A percentile compares a stretch with the other conserved stretches of the same genome.
phyloP scores from a whole-genome alignment of 805 yeast genomes.

The Kodamaea jinghongensis region DNA sequence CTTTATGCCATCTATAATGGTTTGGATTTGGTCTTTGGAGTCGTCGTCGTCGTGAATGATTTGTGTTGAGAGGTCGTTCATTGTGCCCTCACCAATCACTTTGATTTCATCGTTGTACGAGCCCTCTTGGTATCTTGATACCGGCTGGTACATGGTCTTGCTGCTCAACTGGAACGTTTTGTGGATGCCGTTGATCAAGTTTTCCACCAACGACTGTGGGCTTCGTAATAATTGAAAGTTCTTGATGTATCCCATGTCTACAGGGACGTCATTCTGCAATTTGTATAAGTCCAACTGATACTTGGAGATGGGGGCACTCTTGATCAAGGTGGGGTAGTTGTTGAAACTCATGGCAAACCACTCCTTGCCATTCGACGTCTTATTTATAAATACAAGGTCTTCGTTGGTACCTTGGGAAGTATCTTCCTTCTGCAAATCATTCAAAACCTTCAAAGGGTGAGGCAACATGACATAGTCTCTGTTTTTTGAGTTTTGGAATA shows the following conservation, averaged over 20 bases:
- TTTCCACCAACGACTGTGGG: constrained; percentile 22
- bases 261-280: constrained; percentile 17
- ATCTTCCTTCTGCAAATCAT: constrained; percentile 26
- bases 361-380: constrained; percentile 56
- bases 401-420: constrained; percentile 15
- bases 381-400: constrained; percentile 60
- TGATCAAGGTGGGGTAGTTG: constrained; percentile 77
- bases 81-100: constrained; percentile 25
- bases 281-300: constrained; percentile 46
- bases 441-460: constrained; percentile 57
- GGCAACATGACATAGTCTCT: constrained; percentile 54
- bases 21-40: constrained; percentile 18
- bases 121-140: constrained; percentile 22
- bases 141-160: constrained; percentile 36
- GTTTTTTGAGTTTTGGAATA: constrained; percentile 37
- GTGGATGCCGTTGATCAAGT: constrained; percentile 36
- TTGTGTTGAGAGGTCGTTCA: constrained; percentile 1
- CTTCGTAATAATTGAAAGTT: constrained; percentile 17
- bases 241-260: constrained; percentile 16
- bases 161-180: constrained; percentile 26
- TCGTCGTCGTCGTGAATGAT: not conserved
- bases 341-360: constrained; percentile 86
- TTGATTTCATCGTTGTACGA: constrained; percentile 13
- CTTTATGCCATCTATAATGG: constrained; percentile 36
- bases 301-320: constrained; percentile 71